Evolutionary conservation across 306 rosid species (phyloP).

Genomic region (Cyamopsis tetragonoloba): DNA sequence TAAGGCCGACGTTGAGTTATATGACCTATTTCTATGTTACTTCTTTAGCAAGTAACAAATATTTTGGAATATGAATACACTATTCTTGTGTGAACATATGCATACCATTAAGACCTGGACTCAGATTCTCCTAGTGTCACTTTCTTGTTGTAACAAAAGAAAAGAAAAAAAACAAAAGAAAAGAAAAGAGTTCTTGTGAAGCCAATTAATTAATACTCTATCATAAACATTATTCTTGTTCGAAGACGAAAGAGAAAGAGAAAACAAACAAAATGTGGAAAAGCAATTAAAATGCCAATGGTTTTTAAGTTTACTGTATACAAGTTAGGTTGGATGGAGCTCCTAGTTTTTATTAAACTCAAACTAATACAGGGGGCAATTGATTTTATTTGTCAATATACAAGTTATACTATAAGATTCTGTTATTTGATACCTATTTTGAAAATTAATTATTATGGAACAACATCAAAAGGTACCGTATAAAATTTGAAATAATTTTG

Average conservation of each 20-base stretch:
- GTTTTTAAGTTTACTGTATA: conserved; percentile 40
- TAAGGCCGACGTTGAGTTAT: too few relatives aligned
- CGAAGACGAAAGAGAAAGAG: background rate
- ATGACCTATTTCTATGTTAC: too few relatives aligned
- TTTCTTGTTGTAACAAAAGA: too few relatives aligned
- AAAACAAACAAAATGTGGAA: background rate
- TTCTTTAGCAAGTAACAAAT: too few relatives aligned
- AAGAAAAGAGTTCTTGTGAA: too few relatives aligned
- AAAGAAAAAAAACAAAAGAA: too few relatives aligned
- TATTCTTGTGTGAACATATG: too few relatives aligned
- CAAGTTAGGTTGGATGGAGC: conserved; percentile 35
- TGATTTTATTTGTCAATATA: conserved; percentile 9
- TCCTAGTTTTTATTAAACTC: conserved; percentile 36
- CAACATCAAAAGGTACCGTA: background rate
- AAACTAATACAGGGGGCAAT: conserved; percentile 44
- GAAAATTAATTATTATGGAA: background rate
- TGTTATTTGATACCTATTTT: conserved; percentile 12
- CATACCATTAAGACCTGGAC: too few relatives aligned
- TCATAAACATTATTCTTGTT: background rate
- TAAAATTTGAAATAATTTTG: background rate
- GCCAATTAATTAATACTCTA: too few relatives aligned
- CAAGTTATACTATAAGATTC: conserved; percentile 5
- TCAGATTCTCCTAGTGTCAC: too few relatives aligned
- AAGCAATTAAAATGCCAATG: conserved; percentile 33
- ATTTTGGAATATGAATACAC: too few relatives aligned